Conservation (phyloP, 2,329 filamentous ascomycete genomes). For the Paraphaeosphaeria sporulosa region DNA sequence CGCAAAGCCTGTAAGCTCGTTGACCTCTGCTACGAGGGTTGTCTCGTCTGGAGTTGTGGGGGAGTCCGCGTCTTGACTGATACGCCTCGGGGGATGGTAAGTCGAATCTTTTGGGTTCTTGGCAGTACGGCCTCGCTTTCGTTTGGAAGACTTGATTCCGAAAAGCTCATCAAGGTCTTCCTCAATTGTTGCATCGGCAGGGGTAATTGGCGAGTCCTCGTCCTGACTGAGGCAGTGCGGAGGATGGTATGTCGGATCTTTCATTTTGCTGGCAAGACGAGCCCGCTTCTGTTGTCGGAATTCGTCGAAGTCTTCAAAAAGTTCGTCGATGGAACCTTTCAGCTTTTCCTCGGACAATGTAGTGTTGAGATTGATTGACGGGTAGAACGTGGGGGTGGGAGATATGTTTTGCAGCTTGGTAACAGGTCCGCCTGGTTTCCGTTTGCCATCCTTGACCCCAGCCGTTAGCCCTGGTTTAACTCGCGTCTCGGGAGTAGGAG, state of each 20-base stretch:
- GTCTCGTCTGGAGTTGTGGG: background rate
- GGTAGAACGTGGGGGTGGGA: background rate
- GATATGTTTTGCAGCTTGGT: background rate
- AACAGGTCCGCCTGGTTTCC: background rate
- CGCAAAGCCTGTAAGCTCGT: background rate
- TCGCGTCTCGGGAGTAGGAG: background rate
- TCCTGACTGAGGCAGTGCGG: background rate
- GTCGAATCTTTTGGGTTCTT: background rate
- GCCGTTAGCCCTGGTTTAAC: background rate
- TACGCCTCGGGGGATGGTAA: background rate
- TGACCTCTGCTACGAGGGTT: background rate
- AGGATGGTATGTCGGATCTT: conserved; percentile 4
- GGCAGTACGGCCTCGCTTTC: background rate
- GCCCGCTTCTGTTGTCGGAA: background rate
- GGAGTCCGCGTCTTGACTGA: background rate
- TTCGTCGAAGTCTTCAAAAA: too few relatives aligned
- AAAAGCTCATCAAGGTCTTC: background rate
- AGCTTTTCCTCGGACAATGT: too few relatives aligned
- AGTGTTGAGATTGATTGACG: background rate
- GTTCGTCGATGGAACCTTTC: too few relatives aligned
- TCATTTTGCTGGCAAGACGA: background rate
- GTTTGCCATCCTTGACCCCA: background rate
- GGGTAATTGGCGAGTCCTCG: background rate
- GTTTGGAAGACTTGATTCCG: background rate
- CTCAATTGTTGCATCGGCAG: background rate